Conservation (phyloP, 371 early-diverging fungal genomes). For the Mucor sp. region DNA sequence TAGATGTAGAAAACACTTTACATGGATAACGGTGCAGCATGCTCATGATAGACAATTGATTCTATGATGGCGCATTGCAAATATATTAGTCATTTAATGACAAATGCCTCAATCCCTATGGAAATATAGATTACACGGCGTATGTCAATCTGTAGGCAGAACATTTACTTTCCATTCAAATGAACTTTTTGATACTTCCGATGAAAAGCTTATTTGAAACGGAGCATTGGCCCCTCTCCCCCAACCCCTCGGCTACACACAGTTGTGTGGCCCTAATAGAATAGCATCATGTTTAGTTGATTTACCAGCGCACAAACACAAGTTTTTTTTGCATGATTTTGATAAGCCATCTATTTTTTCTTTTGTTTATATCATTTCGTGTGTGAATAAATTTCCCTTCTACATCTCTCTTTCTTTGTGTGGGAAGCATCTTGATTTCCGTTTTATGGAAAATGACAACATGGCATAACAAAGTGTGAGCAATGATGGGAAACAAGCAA, state of each 20-base stretch:
- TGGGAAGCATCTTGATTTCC: neutral
- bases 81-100: too few species aligned
- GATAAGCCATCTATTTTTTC: neutral
- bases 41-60: too few species aligned
- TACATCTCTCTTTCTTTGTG: neutral
- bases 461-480: too few species aligned
- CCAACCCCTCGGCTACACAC: neutral
- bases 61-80: too few species aligned
- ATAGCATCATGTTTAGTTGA: neutral
- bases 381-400: neutral
- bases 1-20: too few species aligned
- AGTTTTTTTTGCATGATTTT: constrained; percentile 4
- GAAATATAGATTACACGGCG: too few species aligned
- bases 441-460: neutral
- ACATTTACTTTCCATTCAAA: neutral
- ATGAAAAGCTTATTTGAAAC: neutral
- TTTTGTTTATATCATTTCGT: neutral
- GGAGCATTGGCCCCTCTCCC: neutral
- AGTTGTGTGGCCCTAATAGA: neutral
- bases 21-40: too few species aligned
- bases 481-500: too few species aligned
- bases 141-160: neutral
- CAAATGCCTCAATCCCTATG: too few species aligned
- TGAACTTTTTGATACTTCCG: neutral
- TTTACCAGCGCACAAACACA: neutral